Evolutionary conservation across 495 filamentous ascomycete genomes (phyloP), one percentile per base, ranked within the genome.

Genomic region (Pyrenula massariospora): DNA sequence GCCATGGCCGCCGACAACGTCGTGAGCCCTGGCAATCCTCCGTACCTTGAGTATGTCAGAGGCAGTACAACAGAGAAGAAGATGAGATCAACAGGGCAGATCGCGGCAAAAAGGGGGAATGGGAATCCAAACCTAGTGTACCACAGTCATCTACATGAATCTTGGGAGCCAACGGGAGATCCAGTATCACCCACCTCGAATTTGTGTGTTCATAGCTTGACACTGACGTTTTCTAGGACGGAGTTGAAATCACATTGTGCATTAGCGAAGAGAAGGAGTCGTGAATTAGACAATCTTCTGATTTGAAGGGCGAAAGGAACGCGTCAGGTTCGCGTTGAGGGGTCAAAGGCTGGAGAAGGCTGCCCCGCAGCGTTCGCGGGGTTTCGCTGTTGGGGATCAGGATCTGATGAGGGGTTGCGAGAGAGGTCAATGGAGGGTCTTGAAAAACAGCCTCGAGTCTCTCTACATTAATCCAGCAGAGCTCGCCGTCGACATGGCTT

Each of bases 41-140:
- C 74, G 10, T 89, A 88, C 62, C 65, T 83, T 24, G 70, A 81
- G 60, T 88, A 84, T 58, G 84, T 87, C 2, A 66, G 81, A 22
- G 78, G 75, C 56, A 77, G 67, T 47, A 71, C 78, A 1, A 59
- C 69, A 24, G 68, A 82, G 60, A 81, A 84, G 67, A 66, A 62
- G 25, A 56, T 10, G 50, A 60, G 49, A 54, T 52, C 25, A 55
- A 58, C 47, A 49, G 66, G 73, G 36, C 72, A 68, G 55, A 71
- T 68, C 52, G 69, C 81, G 22, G 65, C 65, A 52, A 69, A 72
- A 19, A 66, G 73, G 20, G 62, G 71, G 21, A 74, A 72, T 50
- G 88, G 88, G 0, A 86, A 89, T 62, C 86, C 87, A 19, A 78
- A 83, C 57, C 63, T 91, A 54, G 63, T 83, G 23, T 91, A 92